A percentile compares a stretch with the other conserved stretches of the same genome.
Evolutionary conservation across 768 basidiomycete genomes (phyloP).

Genomic region (Arthromyces matolae): DNA sequence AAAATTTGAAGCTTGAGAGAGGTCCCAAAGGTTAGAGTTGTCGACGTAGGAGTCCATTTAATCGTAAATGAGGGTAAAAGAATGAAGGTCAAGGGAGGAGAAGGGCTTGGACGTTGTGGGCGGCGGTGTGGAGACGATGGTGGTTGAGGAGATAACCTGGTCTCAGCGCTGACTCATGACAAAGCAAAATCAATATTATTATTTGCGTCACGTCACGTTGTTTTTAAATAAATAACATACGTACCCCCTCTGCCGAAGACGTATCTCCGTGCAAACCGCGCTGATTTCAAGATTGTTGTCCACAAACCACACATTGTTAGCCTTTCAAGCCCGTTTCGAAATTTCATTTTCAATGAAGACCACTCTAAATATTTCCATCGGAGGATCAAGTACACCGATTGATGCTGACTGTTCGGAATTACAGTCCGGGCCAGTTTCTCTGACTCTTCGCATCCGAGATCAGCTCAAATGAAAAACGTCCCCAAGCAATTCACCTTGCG

Average conservation of each 20-base stretch:
- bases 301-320: too few species aligned
- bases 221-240: too few species aligned
- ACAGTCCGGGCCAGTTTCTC: too few species aligned
- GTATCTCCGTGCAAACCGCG: constrained; percentile 14
- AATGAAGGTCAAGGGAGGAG: not conserved
- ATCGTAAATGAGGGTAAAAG: constrained; percentile 7
- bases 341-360: not conserved
- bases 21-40: constrained; percentile 61
- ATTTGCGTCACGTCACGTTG: constrained; percentile 14
- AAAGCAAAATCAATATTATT: too few species aligned
- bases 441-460: too few species aligned
- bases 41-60: constrained; percentile 51
- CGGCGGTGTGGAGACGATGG: constrained; percentile 4
- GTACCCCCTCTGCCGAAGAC: too few species aligned
- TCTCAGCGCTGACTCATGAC: constrained; percentile 20
- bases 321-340: not conserved
- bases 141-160: constrained; percentile 17
- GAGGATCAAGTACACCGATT: too few species aligned
- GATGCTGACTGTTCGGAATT: too few species aligned
- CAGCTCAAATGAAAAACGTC: too few species aligned
- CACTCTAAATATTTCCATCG: too few species aligned
- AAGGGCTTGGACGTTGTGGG: constrained; percentile 1
- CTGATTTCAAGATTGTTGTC: too few species aligned
- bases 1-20: constrained; percentile 54
- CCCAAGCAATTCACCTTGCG: too few species aligned